These are phyloP conservation scores for Galeopsis tetrahit DNA, from an alignment of 257 asterid genomes.

Conservation along the genomic window DNA sequence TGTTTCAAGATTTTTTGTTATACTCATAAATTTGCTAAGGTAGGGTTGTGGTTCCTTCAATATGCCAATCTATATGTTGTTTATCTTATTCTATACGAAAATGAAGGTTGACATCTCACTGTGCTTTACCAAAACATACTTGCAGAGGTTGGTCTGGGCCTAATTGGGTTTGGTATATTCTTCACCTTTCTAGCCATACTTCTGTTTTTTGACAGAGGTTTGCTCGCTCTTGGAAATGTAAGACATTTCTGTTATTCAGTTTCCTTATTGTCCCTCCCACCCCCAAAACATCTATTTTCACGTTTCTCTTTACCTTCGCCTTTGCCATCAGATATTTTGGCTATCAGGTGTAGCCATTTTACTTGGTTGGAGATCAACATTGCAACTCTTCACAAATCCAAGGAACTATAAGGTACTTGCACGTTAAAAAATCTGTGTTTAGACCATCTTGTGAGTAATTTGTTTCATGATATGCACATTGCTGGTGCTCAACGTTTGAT, in stretches of 20 bases:
- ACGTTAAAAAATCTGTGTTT: not conserved
- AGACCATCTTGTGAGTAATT: not conserved
- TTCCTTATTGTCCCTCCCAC: not conserved
- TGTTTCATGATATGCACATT: not conserved
- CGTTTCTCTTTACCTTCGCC: conserved; percentile 18
- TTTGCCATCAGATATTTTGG: conserved; percentile 67
- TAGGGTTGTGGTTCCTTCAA: not conserved
- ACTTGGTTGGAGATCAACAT: conserved; percentile 73
- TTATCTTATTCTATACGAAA: conserved; percentile 5
- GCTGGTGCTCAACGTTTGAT: not conserved
- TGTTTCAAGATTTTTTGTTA: conserved; percentile 6
- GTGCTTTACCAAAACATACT: conserved; percentile 22
- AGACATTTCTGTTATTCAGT: conserved; percentile 35
- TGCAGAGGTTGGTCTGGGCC: conserved; percentile 87
- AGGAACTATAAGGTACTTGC: conserved; percentile 71
- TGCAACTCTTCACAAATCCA: conserved; percentile 67
- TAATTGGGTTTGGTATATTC: conserved; percentile 75
- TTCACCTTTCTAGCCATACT: conserved; percentile 75
- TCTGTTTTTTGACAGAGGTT: conserved; percentile 84
- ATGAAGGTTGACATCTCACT: conserved; percentile 21
- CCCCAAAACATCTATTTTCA: conserved; percentile 2
- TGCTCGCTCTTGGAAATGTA: conserved; percentile 93
- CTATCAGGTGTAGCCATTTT: conserved; percentile 72
- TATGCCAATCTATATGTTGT: conserved; percentile 5
- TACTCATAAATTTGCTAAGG: conserved; percentile 9